These are phyloP conservation scores for Hygrocybe punicea DNA, from an alignment of 768 basidiomycete genomes.

Conservation along the genomic window DNA sequence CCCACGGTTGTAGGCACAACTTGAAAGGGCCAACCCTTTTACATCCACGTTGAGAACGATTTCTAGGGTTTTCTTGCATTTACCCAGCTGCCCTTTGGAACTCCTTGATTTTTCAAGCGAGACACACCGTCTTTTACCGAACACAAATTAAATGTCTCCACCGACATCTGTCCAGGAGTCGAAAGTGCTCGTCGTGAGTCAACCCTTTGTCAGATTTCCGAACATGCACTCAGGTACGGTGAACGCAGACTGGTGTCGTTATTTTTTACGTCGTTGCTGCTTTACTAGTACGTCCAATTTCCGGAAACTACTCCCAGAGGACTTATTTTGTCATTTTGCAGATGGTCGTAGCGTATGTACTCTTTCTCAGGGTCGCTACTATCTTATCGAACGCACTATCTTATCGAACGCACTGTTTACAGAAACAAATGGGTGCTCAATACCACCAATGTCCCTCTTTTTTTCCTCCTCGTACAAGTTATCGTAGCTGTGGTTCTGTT, in stretches of 20 bases:
- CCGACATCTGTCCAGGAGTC: conserved; percentile 13
- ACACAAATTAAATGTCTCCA: conserved; percentile 10
- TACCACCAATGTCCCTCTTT: conserved; percentile 68
- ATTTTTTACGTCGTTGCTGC: conserved; percentile 88
- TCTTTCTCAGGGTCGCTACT: conserved; percentile 1
- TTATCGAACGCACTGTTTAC: conserved; percentile 13
- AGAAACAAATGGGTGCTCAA: conserved; percentile 93
- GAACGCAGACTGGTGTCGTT: conserved; percentile 63
- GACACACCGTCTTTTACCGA: neutral
- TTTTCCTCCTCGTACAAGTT: conserved; percentile 82
- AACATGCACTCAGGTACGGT: neutral
- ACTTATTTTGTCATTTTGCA: conserved; percentile 24
- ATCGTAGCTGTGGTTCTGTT: conserved; percentile 77
- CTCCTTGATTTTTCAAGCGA: neutral
- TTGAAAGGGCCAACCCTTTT: too few relatives aligned
- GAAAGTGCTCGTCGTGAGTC: conserved; percentile 14
- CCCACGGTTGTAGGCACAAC: too few relatives aligned
- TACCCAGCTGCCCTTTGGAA: neutral
- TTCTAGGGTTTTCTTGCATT: neutral
- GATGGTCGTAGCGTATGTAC: conserved; percentile 85
- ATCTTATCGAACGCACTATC: conserved; percentile 6
- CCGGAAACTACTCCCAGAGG: neutral
- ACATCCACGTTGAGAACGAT: too few relatives aligned
- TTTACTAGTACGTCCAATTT: conserved; percentile 58
- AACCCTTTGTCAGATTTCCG: conserved; percentile 15